Conservation (phyloP, 2,329 filamentous ascomycete genomes). For the Ascomycota sp. region DNA sequence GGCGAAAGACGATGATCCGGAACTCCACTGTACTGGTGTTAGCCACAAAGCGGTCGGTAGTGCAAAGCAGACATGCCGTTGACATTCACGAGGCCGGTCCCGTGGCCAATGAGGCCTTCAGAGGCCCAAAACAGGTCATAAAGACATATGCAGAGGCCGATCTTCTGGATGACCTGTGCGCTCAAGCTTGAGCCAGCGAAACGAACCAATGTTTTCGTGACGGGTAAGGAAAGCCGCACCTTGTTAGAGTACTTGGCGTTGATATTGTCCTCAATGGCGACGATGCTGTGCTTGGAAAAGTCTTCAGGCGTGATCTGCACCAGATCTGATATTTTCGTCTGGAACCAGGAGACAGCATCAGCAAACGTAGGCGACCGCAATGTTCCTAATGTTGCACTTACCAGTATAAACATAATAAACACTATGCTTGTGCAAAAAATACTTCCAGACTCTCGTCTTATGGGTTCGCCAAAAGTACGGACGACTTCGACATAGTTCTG, state of each 20-base stretch:
- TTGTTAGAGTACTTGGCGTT: constrained; percentile 95
- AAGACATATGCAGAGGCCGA: constrained; percentile 82
- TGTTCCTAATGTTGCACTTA: neutral
- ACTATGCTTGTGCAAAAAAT: neutral
- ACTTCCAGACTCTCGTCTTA: too few species aligned
- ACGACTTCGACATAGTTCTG: too few species aligned
- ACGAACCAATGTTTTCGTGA: too few species aligned
- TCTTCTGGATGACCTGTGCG: constrained; percentile 62
- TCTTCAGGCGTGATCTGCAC: constrained; percentile 82
- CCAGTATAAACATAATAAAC: constrained; percentile 2
- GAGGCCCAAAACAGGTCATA: constrained; percentile 81
- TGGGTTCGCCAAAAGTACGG: too few species aligned
- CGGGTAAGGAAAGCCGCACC: constrained; percentile 18
- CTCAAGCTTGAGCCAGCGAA: neutral
- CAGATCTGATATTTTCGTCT: constrained; percentile 89
- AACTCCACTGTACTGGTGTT: constrained; percentile 50
- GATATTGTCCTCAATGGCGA: constrained; percentile 89
- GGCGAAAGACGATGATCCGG: constrained; percentile 78
- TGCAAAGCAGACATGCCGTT: constrained; percentile 37
- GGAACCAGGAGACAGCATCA: neutral
- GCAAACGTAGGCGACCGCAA: too few species aligned
- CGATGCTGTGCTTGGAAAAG: constrained; percentile 62
- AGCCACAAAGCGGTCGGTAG: neutral
- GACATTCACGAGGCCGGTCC: constrained; percentile 79
- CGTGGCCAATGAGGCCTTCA: constrained; percentile 84